Base-by-base conservation (phyloP, 805 yeast genomes). In the Clavispora asparagi region DNA sequence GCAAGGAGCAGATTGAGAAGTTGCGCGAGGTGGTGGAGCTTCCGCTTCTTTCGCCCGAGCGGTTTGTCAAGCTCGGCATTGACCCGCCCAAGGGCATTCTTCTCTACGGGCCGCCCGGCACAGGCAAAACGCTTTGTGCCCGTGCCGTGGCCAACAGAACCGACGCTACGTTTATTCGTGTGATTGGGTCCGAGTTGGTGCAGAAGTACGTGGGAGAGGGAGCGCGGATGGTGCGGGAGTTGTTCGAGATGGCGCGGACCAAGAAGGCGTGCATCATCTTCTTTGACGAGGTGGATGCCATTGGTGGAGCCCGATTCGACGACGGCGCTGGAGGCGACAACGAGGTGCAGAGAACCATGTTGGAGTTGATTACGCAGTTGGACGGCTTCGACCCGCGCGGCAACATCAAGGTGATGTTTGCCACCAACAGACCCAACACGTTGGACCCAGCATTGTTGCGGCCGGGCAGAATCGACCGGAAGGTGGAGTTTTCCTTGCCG, bases 241-340 rank as follows among this genome's bases (percentile, higher is more conserved):
- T 94, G 61, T 94, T 94, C 60, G 99, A 94, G 66, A 91, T 94
- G 98, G 99, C 99, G 2, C 85, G 99, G 65, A 87, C 98, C 32
- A 94, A 94, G 70, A 91, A 92, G 63, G 98, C 99, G 1, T 92
- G 98, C 70, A 94, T 94, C 62, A 92, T 94, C 47, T 94, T 94
- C 71, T 94, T 94, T 61, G 99, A 94, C 70, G 99, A 94, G 74
- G 85, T 94, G 56, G 99, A 94, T 73, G 99, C 99, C 33, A 89
- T 94, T 66, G 99, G 99, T 56, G 99, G 99, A 37, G 98, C 98
- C n/a, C 84, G 99, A 67, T 94, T 94, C 64, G 99, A 94, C 67
- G 99, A 94, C 65, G 98, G 98, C 60, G 98, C 98, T 10, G 98
- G 97, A 58, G 98, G 98, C 62, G 99, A 94, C 68, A 94, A 92